These are phyloP conservation scores for Papiliotrema terrestris DNA, from an alignment of 1,284 basidiomycete species.

Conservation along the genomic window DNA sequence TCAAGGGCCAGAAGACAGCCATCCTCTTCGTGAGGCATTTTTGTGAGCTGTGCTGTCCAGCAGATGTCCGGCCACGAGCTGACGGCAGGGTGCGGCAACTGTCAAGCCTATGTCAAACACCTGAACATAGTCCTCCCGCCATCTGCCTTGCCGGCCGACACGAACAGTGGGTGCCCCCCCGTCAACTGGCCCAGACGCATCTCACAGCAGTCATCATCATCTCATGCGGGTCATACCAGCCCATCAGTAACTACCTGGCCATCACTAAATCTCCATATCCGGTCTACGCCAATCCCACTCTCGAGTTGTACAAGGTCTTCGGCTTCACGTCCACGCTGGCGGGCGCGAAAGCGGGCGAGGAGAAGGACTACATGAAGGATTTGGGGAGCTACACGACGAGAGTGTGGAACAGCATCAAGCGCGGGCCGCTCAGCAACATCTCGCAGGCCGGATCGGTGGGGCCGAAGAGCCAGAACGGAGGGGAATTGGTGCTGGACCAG, in stretches of 20 bases:
- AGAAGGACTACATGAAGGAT: constrained; percentile 20
- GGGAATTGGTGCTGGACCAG: constrained; percentile 25
- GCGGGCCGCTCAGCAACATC: constrained; percentile 14
- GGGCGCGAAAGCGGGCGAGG: constrained; percentile 7
- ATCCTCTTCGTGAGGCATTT: constrained; percentile 32
- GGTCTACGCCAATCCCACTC: constrained; percentile 25
- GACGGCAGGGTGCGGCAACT: constrained; percentile 9
- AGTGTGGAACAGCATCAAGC: constrained; percentile 13
- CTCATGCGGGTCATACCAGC: constrained; percentile 18
- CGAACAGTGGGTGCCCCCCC: constrained; percentile 12
- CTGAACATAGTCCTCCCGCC: constrained; percentile 18
- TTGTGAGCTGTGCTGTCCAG: constrained; percentile 15
- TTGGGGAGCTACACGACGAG: constrained; percentile 12
- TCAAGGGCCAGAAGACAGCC: constrained; percentile 11
- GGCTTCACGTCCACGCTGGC: constrained; percentile 14
- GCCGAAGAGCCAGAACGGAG: constrained; percentile 28
- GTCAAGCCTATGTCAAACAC: constrained; percentile 21
- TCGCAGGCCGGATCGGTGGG: constrained; percentile 13
- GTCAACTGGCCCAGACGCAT: background rate
- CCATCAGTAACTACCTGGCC: constrained; percentile 20
- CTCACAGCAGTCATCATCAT: constrained; percentile 23
- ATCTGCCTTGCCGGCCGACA: constrained; percentile 13
- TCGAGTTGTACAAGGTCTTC: constrained; percentile 21
- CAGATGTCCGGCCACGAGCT: background rate
- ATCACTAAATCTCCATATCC: constrained; percentile 17